Base-by-base conservation (phyloP, 164 flowering plant genomes). In the Protea cynaroides region DNA sequence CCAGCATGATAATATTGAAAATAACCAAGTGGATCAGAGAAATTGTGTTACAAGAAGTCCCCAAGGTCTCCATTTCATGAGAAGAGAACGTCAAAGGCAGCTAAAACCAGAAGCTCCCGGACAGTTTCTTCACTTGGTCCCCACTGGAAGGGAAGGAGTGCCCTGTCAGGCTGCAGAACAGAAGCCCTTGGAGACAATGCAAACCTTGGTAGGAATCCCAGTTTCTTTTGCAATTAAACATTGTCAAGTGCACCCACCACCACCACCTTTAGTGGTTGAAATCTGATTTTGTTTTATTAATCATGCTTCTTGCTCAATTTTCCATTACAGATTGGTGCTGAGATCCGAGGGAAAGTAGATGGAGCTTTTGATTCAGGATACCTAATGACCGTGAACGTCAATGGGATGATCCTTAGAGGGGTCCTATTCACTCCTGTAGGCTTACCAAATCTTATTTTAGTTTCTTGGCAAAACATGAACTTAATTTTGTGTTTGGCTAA, bases 301-400 rank as follows among this genome's bases (percentile, higher is more conserved):
- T 67, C 7, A 58, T 55, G 25, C 19, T 19, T 60, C 13, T 21
- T 40, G 49, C 44, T 40, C 54, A 40, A 44, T 56, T 38, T 64
- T 23, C 14, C 49, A n/a, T 12, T 50, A 17, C 58, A 92, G 98
- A 76, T 93, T 66, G 98, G 98, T 63, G 88, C 96, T 65, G 96
- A 90, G 12, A 84, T 93, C 9, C 80, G 73, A 10, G 98, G 98
- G 0, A 86, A 77, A 69, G 91, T 93, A 7, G 97, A 90, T 54
- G 98, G 87, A 57, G 83, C 89, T 13, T 93, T 93, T 38, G 98
- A 93, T 68, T 90, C 98, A 0, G 98, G 98, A 19, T 89, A 77
- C 68, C 83, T 93, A 21, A 83, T 93, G 92, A 90, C 97, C 4
- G 97, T 95, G 25, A 83, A 71, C 15, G 87, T 93, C 17, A 85